Conservation (phyloP, 2,329 filamentous ascomycete species). For the Dactylellina parvicollis region DNA sequence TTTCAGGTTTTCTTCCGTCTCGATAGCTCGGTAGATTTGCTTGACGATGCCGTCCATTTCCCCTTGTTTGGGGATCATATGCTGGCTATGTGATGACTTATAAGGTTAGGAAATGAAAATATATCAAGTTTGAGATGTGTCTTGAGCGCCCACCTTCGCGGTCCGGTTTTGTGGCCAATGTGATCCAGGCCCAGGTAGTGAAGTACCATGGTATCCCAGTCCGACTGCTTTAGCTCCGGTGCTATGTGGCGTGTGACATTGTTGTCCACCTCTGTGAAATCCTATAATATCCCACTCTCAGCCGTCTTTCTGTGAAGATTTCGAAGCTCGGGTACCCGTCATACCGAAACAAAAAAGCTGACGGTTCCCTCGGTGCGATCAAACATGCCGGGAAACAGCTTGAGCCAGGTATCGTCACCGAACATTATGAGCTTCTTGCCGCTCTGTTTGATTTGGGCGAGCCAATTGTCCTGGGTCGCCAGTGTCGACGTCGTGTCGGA, state of each 20-base stretch:
- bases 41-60: constrained; percentile 91
- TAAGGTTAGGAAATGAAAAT: constrained; percentile 14
- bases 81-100: constrained; percentile 67
- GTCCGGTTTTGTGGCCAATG: constrained; percentile 95
- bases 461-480: constrained; percentile 90
- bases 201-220: constrained; percentile 93
- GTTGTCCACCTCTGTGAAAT: constrained; percentile 96
- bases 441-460: constrained; percentile 86
- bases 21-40: constrained; percentile 79
- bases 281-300: constrained; percentile 66
- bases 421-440: constrained; percentile 88
- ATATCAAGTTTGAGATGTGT: background rate
- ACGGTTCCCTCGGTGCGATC: constrained; percentile 88
- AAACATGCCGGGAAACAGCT: constrained; percentile 91
- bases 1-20: constrained; percentile 74
- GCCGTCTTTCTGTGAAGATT: constrained; percentile 53
- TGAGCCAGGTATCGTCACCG: constrained; percentile 97
- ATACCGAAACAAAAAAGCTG: constrained; percentile 95
- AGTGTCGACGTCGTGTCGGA: constrained; percentile 90
- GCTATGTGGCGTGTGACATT: constrained; percentile 94
- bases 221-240: constrained; percentile 75
- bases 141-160: constrained; percentile 71
- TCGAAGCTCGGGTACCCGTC: constrained; percentile 62
- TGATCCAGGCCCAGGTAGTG: constrained; percentile 97
- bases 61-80: constrained; percentile 90